These are phyloP conservation scores for Penicillium steckii DNA, from an alignment of 495 filamentous ascomycete genomes.

Conservation along the genomic window DNA sequence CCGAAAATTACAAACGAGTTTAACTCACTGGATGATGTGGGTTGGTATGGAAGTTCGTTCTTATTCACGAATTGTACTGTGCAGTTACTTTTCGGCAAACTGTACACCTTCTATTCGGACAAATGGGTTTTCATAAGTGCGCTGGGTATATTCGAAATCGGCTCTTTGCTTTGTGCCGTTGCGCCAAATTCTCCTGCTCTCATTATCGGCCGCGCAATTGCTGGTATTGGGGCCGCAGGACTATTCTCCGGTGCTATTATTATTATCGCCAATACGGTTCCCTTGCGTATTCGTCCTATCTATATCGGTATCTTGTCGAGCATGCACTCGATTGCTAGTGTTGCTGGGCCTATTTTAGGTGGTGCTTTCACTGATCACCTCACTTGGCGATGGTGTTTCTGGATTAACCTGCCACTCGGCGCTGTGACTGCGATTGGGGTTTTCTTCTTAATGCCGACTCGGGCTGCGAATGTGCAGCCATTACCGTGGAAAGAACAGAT, in stretches of 20 bases:
- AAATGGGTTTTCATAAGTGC: constrained; percentile 71
- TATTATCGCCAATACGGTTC: constrained; percentile 74
- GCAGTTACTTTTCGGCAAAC: constrained; percentile 72
- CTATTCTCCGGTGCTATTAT: constrained; percentile 75
- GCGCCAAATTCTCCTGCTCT: constrained; percentile 62
- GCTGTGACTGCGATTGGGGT: constrained; percentile 49
- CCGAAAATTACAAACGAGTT: constrained; percentile 81
- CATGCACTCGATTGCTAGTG: constrained; percentile 67
- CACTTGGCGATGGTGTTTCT: constrained; percentile 83
- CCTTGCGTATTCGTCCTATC: constrained; percentile 60
- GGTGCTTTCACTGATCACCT: constrained; percentile 54
- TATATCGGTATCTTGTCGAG: constrained; percentile 65
- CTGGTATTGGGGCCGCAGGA: constrained; percentile 62
- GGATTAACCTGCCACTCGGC: constrained; percentile 68
- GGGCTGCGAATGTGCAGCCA: constrained; percentile 7
- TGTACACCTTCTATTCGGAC: constrained; percentile 77
- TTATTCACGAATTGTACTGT: constrained; percentile 73
- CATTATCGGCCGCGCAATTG: constrained; percentile 72
- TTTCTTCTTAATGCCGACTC: constrained; percentile 41
- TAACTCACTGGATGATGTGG: constrained; percentile 70
- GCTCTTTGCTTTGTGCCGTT: constrained; percentile 65
- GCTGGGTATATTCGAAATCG: constrained; percentile 71
- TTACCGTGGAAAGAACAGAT: constrained; percentile 13
- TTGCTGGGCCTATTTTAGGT: constrained; percentile 63
- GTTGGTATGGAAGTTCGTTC: constrained; percentile 73